A percentile compares a stretch with the other conserved stretches of the same genome.
Conservation (phyloP, 192 early-diverging fungal genomes). For the Entophlyctis luteolus region DNA sequence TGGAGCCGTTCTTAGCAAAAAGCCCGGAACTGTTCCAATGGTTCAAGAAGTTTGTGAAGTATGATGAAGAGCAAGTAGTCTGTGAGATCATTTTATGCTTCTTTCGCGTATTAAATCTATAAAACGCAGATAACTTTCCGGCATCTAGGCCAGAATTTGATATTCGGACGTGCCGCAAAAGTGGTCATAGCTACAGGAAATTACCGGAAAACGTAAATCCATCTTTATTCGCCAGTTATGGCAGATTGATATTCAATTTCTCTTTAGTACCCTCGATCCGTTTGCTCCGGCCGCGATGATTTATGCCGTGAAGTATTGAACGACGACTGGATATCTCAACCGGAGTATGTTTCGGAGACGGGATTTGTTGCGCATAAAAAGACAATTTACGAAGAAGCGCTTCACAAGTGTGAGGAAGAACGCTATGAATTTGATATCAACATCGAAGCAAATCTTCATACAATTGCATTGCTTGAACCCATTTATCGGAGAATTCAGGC, state of each 20-base stretch:
- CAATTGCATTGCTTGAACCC: constrained; percentile 85
- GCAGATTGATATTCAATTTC: neutral
- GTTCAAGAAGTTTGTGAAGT: constrained; percentile 87
- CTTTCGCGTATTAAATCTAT: constrained; percentile 3
- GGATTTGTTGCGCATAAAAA: constrained; percentile 83
- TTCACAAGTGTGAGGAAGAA: constrained; percentile 95
- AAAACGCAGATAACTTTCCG: constrained; percentile 55
- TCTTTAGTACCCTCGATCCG: constrained; percentile 28
- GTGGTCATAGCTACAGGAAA: constrained; percentile 71
- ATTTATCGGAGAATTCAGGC: constrained; percentile 78
- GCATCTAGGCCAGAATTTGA: constrained; percentile 62
- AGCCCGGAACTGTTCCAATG: constrained; percentile 86
- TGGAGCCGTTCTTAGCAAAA: constrained; percentile 77
- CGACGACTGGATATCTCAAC: constrained; percentile 91
- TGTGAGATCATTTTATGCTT: constrained; percentile 34
- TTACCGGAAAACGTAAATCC: constrained; percentile 60
- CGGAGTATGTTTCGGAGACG: constrained; percentile 87
- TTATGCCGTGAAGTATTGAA: constrained; percentile 92
- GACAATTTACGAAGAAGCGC: constrained; percentile 87
- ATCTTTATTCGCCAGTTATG: neutral
- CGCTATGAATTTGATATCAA: constrained; percentile 96
- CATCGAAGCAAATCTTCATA: constrained; percentile 88
- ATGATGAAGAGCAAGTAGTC: constrained; percentile 70
- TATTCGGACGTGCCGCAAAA: constrained; percentile 51
- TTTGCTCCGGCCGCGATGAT: constrained; percentile 90